Evolutionary conservation across 257 asterid species (phyloP).

Genomic region (Orobanche coerulescens): DNA sequence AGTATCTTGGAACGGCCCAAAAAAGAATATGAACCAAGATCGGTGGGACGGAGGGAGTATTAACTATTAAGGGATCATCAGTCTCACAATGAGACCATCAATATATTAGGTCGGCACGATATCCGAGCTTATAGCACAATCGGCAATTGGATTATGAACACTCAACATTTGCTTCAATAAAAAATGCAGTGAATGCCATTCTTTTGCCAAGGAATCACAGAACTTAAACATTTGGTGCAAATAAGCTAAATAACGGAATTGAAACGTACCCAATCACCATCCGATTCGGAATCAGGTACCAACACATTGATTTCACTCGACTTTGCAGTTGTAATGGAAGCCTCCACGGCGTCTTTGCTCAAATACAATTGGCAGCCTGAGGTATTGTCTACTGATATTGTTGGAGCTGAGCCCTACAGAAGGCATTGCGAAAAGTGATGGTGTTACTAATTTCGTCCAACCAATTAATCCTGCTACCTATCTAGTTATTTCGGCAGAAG

Average conservation of each 20-base stretch:
- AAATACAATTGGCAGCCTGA: conserved; percentile 88
- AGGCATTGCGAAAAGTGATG: conserved; percentile 11
- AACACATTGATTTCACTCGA: conserved; percentile 84
- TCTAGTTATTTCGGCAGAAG: not conserved
- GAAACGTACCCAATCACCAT: conserved; percentile 88
- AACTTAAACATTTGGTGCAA: not conserved
- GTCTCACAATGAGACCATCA: too few relatives aligned
- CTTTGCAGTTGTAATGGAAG: conserved; percentile 89
- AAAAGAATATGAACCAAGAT: too few relatives aligned
- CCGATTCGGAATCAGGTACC: conserved; percentile 75
- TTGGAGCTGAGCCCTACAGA: conserved; percentile 84
- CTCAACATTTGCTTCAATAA: not conserved
- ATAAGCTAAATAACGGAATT: not conserved
- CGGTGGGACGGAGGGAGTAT: too few relatives aligned
- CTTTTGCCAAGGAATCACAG: not conserved
- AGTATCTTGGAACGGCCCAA: too few relatives aligned
- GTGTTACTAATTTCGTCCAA: not conserved
- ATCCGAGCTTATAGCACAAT: not conserved
- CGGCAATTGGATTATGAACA: not conserved
- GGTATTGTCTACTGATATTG: conserved; percentile 87
- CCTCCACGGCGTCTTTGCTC: conserved; percentile 77
- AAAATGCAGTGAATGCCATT: too few relatives aligned
- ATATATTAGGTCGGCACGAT: not conserved
- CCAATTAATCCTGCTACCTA: not conserved
- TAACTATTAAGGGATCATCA: too few relatives aligned